Conservation (phyloP, 768 basidiomycete genomes). For the Kwoniella botswanensis region DNA sequence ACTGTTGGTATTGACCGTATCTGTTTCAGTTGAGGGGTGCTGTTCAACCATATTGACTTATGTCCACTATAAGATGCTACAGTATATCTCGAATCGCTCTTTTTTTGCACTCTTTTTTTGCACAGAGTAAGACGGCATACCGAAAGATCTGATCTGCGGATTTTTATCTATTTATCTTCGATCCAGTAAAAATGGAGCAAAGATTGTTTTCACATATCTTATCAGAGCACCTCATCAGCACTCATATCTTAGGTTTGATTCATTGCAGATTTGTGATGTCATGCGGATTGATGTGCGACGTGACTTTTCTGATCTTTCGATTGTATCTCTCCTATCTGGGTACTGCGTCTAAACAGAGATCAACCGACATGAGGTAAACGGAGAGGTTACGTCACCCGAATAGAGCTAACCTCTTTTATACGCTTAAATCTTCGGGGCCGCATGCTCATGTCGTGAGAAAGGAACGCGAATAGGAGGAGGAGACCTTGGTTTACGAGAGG, state of each 20-base stretch:
- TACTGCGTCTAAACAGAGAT: neutral
- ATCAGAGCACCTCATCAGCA: constrained; percentile 9
- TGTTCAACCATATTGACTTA: neutral
- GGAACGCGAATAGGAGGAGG: neutral
- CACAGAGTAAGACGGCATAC: neutral
- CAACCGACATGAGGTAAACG: neutral
- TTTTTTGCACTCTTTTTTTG: neutral
- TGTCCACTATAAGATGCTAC: neutral
- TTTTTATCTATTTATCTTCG: too few species aligned
- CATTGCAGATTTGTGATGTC: neutral
- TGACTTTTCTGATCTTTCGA: neutral
- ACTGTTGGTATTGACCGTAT: neutral
- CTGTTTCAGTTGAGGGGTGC: neutral
- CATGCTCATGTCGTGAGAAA: neutral
- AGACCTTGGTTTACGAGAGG: neutral
- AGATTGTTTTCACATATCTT: neutral
- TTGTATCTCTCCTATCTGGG: neutral
- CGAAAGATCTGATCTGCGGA: neutral
- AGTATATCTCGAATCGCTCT: neutral
- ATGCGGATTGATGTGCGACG: neutral
- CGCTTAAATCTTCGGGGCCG: neutral
- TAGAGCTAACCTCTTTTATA: neutral
- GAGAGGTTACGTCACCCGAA: neutral
- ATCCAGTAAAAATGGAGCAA: too few species aligned
- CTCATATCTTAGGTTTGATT: constrained; percentile 9